Evolutionary conservation across 2,329 filamentous ascomycete species (phyloP), one percentile per base, ranked within the genome.

Genomic region (Proliferodiscus dingleyae): DNA sequence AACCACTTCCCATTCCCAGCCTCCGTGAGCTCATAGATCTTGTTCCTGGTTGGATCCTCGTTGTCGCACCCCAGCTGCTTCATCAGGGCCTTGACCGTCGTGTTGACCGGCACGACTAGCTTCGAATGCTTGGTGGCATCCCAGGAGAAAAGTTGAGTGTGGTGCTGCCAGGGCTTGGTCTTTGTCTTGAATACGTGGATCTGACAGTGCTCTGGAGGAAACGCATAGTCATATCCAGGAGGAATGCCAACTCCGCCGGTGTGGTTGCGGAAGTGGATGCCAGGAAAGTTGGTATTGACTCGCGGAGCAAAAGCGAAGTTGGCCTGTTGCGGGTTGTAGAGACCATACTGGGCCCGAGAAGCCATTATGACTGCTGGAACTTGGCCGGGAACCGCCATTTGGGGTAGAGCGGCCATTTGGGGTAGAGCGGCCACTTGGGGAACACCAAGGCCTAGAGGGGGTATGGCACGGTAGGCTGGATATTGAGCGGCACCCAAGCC

Each of bases 171-270:
- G 0, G 80, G 80, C 55, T 10, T 56, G 13, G 63, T 42, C 55
- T 7, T 48, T 3, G 71, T 70, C 51, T 72, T 73, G 61, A 84
- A 71, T 2, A 83, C 68, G 54, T 82, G 77, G 5, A 82, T 66
- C 52, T 78, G 81, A 23, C 76, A 78, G 60, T 82, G 76, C 51
- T 76, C 69, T 0, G 66, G 56, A 0, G 77, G 72, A 63, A 81
- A 83, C 57, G 81, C 73, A 63, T 81, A 80, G 64, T 80, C 78
- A 66, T 81, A 83, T 2, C 78, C 80, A 0, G 75, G 77, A 55
- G 82, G 79, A 49, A 74, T 74, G 32, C 78, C 77, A 1, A 73
- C 68, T 18, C 77, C 77, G 36, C 79, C 76, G 0, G 75, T 75
- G 0, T 72, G 70, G 63, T 82, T 80, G 37, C 69, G 70, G 64